phyloP scores from a whole-genome alignment of 1,284 basidiomycete species.

The Coniophora puteana region DNA sequence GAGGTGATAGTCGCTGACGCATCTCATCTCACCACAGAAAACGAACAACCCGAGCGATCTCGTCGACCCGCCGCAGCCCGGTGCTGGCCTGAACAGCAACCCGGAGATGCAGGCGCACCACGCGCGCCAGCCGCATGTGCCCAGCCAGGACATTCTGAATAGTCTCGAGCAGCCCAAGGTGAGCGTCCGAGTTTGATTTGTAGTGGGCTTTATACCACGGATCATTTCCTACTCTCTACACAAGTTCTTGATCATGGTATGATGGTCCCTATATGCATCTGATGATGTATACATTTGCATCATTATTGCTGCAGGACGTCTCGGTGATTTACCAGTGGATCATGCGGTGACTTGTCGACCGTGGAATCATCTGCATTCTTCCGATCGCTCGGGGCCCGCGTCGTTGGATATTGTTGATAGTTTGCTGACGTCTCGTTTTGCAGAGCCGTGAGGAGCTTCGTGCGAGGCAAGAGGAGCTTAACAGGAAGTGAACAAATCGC shows the following conservation, averaged over 20 bases:
- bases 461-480: conserved; percentile 23
- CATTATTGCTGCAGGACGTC: too few relatives aligned
- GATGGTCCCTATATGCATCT: too few relatives aligned
- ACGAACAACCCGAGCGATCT: conserved; percentile 47
- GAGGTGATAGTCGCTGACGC: not conserved
- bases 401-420: too few relatives aligned
- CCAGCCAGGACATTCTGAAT: conserved; percentile 24
- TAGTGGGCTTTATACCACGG: not conserved
- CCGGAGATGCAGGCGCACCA: conserved; percentile 33
- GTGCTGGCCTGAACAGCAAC: conserved; percentile 30
- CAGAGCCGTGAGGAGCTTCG: conserved; percentile 26
- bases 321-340: too few relatives aligned
- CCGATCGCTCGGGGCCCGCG: too few relatives aligned
- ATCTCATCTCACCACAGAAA: conserved; percentile 33
- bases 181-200: conserved; percentile 5
- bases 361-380: too few relatives aligned
- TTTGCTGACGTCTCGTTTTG: too few relatives aligned
- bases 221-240: not conserved
- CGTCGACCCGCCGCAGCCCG: conserved; percentile 25
- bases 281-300: too few relatives aligned
- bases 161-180: conserved; percentile 30
- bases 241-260: too few relatives aligned
- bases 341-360: too few relatives aligned
- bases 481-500: conserved; percentile 21
- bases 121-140: conserved; percentile 42